Evolutionary conservation across 169 alveolate genomes (phyloP), one percentile per base, ranked within the genome.

Genomic region (Plasmodium relictum): DNA sequence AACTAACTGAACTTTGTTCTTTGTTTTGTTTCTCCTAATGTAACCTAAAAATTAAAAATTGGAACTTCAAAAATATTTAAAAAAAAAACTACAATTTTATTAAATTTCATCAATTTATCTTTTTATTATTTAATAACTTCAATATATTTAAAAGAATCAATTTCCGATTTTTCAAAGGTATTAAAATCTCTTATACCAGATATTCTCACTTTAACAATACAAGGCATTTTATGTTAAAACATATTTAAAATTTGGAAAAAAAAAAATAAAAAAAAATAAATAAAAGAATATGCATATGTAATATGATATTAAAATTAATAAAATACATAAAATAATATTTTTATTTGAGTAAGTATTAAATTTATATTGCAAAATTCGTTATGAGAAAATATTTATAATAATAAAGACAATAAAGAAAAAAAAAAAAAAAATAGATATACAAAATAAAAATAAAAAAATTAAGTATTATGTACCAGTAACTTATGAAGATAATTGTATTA

Each of bases 21-120:
- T 83, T 83, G 91, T 37, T 83, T 83, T 66, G 85, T 83, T 56
- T 83, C 91, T 20, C 91, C 91, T 72, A 83, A 42, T 8, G 91
- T 83, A 10, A 83, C 91, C 91, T 83, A n/a, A 26, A 12, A 76
- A 63, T 42, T 18, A 31, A 18, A 59, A 22, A 26, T 4, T 5
- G 6, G 12, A 59, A 59, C 24, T 59, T 20, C 8, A 0, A 31
- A 20, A 31, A n/a, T 26, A 8, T 42, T 66, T 50, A 20, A 16
- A 18, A 16, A 18, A 10, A n/a, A 24, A 7, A 24, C 6, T 44
- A 24, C 16, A 10, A 22, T 22, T 70, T 12, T 70, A 10, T 45
- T 0, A 20, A 7, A 39, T 16, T 16, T 14, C 41, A 16, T 24
- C 24, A 2, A 20, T 69, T 14, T 41, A 59, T 9, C 14, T 70